These are phyloP conservation scores for Centaurea solstitialis DNA, from an alignment of 129 eudicot genomes.

Conservation along the genomic window DNA sequence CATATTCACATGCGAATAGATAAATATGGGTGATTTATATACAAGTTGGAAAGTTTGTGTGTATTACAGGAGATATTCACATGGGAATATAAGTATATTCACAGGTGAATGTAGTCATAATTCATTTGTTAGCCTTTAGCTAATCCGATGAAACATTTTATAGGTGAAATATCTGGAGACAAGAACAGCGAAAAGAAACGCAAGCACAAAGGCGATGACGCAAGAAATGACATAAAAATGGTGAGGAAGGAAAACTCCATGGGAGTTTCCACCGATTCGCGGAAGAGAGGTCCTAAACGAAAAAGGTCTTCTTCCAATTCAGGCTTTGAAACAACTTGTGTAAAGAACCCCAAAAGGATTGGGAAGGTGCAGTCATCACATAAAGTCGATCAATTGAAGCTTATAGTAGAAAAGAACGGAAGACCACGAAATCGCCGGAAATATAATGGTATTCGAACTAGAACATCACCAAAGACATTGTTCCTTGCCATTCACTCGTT, in stretches of 20 bases:
- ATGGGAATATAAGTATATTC: not conserved
- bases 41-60: not conserved
- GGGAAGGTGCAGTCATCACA: not conserved
- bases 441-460: not conserved
- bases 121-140: not conserved
- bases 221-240: not conserved
- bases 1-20: not conserved
- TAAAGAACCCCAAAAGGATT: not conserved
- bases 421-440: not conserved
- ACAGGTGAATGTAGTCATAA: not conserved
- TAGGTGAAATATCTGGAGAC: not conserved
- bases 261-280: not conserved
- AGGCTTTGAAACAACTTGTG: not conserved
- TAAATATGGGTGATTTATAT: not conserved
- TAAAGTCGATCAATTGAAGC: not conserved
- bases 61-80: not conserved
- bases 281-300: not conserved
- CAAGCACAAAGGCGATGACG: not conserved
- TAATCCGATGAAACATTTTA: not conserved
- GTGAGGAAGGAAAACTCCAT: not conserved
- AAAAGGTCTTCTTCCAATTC: not conserved
- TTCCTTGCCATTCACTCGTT: not conserved
- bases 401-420: not conserved
- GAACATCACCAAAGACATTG: not conserved
- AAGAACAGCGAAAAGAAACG: not conserved